Evolutionary conservation across 108 stramenopile species (phyloP).

Genomic region (Chaetoceros tenuissimus): DNA sequence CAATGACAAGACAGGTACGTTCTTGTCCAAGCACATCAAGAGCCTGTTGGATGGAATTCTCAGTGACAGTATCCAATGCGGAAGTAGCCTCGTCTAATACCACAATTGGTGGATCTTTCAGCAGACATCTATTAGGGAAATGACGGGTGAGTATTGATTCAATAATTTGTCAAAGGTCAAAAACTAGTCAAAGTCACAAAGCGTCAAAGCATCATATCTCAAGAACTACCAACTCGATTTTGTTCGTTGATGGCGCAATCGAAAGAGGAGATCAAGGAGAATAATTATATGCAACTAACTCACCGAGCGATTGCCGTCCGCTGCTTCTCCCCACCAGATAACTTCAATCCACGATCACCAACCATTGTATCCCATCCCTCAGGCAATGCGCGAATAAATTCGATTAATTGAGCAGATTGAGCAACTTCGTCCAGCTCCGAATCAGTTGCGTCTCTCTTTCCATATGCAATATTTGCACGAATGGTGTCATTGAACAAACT

Average conservation of each 20-base stretch:
- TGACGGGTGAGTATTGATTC: slow-evolving; percentile 71
- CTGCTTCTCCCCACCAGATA: slow-evolving; percentile 70
- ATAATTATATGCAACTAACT: too few relatives aligned
- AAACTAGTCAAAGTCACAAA: too few relatives aligned
- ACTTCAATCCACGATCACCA: slow-evolving; percentile 94
- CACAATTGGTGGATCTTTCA: slow-evolving; percentile 93
- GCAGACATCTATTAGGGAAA: slow-evolving; percentile 81
- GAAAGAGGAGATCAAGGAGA: too few relatives aligned
- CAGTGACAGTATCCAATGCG: slow-evolving; percentile 77
- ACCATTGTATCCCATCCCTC: slow-evolving; percentile 93
- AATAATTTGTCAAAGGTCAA: too few relatives aligned
- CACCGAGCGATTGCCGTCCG: slow-evolving; percentile 64
- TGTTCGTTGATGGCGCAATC: too few relatives aligned
- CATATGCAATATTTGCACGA: slow-evolving; percentile 79
- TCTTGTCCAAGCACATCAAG: slow-evolving; percentile 81
- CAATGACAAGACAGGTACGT: slow-evolving; percentile 93
- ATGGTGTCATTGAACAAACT: slow-evolving; percentile 95
- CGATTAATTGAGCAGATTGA: slow-evolving; percentile 61
- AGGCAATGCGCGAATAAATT: slow-evolving; percentile 69
- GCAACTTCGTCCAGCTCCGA: slow-evolving; percentile 68
- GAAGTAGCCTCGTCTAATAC: slow-evolving; percentile 29
- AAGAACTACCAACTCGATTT: too few relatives aligned
- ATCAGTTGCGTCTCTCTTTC: slow-evolving; percentile 58
- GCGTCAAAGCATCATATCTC: too few relatives aligned
- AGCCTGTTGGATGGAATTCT: slow-evolving; percentile 91